phyloP scores from a whole-genome alignment of 2,329 filamentous ascomycete species.

The Macroventuria anomochaeta region DNA sequence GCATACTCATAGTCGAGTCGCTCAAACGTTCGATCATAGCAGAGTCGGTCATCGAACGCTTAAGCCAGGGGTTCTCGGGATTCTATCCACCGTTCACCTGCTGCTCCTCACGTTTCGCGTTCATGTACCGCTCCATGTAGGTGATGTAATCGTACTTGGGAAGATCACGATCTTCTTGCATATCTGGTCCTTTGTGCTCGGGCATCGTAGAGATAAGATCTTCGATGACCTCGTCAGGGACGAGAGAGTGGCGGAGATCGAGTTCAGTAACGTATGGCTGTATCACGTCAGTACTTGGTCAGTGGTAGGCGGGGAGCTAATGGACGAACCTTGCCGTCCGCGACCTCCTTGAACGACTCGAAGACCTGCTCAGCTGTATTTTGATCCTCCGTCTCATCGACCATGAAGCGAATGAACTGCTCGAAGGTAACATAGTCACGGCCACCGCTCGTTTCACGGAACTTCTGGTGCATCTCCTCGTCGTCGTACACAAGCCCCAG shows the following conservation, averaged over 20 bases:
- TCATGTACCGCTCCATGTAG: slow-evolving; percentile 83
- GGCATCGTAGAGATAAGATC: slow-evolving; percentile 90
- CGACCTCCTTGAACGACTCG: slow-evolving; percentile 96
- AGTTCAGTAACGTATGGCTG: slow-evolving; percentile 96
- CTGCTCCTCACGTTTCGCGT: slow-evolving; percentile 28
- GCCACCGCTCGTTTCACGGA: slow-evolving; percentile 82
- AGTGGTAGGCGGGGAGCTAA: not conserved
- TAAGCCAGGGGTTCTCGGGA: slow-evolving; percentile 15
- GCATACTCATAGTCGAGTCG: not conserved
- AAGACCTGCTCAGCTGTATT: slow-evolving; percentile 98
- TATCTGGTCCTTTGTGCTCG: slow-evolving; percentile 79
- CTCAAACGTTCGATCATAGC: too few species aligned
- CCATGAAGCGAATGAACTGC: slow-evolving; percentile 99
- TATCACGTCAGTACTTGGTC: slow-evolving; percentile 13
- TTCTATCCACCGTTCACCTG: slow-evolving; percentile 34
- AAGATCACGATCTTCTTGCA: slow-evolving; percentile 81
- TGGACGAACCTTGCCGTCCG: slow-evolving; percentile 79
- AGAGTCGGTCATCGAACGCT: not conserved
- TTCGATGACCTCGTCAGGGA: slow-evolving; percentile 96
- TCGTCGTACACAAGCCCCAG: slow-evolving; percentile 95
- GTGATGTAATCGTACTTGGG: slow-evolving; percentile 95
- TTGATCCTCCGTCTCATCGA: slow-evolving; percentile 97
- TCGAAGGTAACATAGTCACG: slow-evolving; percentile 89
- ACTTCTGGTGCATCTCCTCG: slow-evolving; percentile 97
- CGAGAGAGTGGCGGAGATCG: slow-evolving; percentile 90